These are phyloP conservation scores for Goffeauzyma gilvescens DNA, from an alignment of 768 basidiomycete species.

Conservation along the genomic window DNA sequence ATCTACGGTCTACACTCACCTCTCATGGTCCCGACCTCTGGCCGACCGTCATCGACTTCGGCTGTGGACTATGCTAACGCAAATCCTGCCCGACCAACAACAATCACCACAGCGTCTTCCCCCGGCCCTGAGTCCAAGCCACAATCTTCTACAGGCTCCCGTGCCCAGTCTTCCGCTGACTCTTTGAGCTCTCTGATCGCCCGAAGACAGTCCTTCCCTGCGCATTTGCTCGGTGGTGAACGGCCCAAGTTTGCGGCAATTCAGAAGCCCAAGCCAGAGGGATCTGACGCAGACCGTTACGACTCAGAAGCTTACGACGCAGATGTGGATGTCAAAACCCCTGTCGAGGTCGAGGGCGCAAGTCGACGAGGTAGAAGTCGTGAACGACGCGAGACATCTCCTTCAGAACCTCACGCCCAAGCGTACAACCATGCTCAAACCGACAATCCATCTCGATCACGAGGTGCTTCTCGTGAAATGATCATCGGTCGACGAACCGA, in stretches of 20 bases:
- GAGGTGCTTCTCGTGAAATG: neutral
- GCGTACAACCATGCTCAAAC: neutral
- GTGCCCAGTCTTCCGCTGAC: too few species aligned
- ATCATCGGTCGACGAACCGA: too few species aligned
- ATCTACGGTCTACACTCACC: constrained; percentile 11
- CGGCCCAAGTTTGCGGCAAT: constrained; percentile 4
- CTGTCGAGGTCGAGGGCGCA: neutral
- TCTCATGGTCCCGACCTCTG: constrained; percentile 6
- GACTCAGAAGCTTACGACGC: constrained; percentile 4
- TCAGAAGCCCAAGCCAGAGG: neutral
- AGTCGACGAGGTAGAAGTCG: neutral
- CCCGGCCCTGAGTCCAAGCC: too few species aligned
- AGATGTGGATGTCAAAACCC: neutral
- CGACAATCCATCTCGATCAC: neutral
- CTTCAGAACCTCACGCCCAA: neutral
- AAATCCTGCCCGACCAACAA: neutral
- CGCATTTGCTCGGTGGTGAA: constrained; percentile 2
- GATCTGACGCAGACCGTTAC: neutral
- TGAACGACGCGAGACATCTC: neutral
- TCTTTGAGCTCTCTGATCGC: too few species aligned
- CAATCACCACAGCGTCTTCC: neutral
- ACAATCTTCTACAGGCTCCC: too few species aligned
- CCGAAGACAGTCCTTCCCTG: constrained; percentile 7
- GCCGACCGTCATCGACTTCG: constrained; percentile 1
- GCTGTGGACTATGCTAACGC: constrained; percentile 8